Evolutionary conservation across 1,284 basidiomycete genomes (phyloP).

Genomic region (Trichosporon faecale): DNA sequence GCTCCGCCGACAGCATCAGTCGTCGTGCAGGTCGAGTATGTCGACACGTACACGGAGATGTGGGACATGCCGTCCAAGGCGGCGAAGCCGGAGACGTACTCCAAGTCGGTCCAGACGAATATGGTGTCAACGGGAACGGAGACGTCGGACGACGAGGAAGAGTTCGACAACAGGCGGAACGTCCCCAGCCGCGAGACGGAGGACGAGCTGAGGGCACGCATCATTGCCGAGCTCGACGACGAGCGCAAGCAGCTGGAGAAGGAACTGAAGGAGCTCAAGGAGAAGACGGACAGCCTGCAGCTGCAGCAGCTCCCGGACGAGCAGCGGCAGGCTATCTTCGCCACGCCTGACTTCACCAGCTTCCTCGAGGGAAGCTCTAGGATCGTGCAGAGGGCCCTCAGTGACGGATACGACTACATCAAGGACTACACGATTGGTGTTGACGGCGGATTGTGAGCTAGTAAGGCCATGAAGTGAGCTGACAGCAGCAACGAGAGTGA

Average conservation of each 20-base stretch:
- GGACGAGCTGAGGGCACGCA: conserved; percentile 68
- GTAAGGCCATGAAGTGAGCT: too few relatives aligned
- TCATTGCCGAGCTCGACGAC: conserved; percentile 57
- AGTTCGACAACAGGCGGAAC: conserved; percentile 14
- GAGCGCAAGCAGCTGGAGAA: conserved; percentile 67
- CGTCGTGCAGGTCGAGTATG: conserved; percentile 62
- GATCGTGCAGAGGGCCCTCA: conserved; percentile 92
- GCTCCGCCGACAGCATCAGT: not conserved
- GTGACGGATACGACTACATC: conserved; percentile 94
- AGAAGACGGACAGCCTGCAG: conserved; percentile 67
- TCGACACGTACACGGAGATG: conserved; percentile 81
- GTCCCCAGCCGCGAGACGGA: conserved; percentile 56
- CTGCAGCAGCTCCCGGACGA: conserved; percentile 67
- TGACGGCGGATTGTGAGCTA: conserved; percentile 67
- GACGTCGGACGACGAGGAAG: conserved; percentile 50
- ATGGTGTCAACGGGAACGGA: conserved; percentile 34
- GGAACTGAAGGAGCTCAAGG: conserved; percentile 75
- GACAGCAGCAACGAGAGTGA: conserved; percentile 74
- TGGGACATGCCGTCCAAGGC: conserved; percentile 80
- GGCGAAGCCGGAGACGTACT: conserved; percentile 61
- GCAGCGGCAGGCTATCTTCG: conserved; percentile 73
- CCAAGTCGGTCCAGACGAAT: conserved; percentile 87
- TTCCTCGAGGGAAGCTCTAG: conserved; percentile 95
- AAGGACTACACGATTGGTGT: conserved; percentile 86
- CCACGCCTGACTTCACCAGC: conserved; percentile 81